Evolutionary conservation across 768 basidiomycete species (phyloP).

Genomic region (Xerocomellus amylosporus): DNA sequence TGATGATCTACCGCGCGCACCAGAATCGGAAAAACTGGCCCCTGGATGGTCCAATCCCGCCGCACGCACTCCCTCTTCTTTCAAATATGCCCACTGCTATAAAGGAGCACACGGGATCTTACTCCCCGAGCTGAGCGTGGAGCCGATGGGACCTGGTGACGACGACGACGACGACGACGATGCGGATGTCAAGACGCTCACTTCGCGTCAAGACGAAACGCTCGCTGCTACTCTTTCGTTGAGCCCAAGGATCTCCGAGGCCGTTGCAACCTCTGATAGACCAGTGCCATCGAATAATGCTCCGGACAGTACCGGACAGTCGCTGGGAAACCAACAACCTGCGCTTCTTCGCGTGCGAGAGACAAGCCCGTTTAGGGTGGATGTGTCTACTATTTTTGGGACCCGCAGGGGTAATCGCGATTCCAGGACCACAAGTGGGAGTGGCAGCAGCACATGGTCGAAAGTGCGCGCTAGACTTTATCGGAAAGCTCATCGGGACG

Average conservation of each 20-base stretch:
- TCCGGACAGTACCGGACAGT: constrained; percentile 4
- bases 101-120: constrained; percentile 12
- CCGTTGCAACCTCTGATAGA: constrained; percentile 2
- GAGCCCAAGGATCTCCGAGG: constrained; percentile 45
- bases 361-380: constrained; percentile 48
- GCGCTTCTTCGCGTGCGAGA: constrained; percentile 37
- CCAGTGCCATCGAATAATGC: constrained; percentile 4
- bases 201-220: constrained; percentile 31
- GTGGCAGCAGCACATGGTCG: constrained; percentile 30
- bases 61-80: constrained; percentile 11
- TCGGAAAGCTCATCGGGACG: constrained; percentile 30
- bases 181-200: constrained; percentile 31
- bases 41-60: constrained; percentile 32
- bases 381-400: constrained; percentile 34
- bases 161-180: constrained; percentile 22
- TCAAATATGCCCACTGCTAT: constrained; percentile 7
- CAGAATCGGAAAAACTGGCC: constrained; percentile 34
- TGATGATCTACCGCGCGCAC: constrained; percentile 17
- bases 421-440: constrained; percentile 23
- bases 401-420: constrained; percentile 15
- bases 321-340: constrained; percentile 5
- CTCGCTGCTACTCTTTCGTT: constrained; percentile 43
- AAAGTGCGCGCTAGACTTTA: constrained; percentile 31
- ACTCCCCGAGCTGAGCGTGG: constrained; percentile 22
- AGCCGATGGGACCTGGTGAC: constrained; percentile 10